These are phyloP conservation scores for Russula ochroleuca DNA, from an alignment of 768 basidiomycete genomes.

Conservation along the genomic window DNA sequence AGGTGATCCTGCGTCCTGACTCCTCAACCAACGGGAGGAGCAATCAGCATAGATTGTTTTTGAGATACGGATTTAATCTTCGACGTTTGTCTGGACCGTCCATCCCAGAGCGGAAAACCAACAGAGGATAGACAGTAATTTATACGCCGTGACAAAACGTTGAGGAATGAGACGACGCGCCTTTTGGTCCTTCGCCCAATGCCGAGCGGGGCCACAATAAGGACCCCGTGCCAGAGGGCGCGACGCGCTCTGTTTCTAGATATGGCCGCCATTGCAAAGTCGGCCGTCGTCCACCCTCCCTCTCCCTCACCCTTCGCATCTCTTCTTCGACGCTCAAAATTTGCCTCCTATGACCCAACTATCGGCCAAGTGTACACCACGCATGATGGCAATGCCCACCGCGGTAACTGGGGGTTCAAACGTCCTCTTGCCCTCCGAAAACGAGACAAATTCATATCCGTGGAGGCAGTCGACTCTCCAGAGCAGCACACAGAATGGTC, in stretches of 20 bases:
- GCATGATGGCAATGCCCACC: slow-evolving; percentile 60
- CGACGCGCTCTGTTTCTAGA: background rate
- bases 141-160: slow-evolving; percentile 55
- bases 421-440: slow-evolving; percentile 68
- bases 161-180: slow-evolving; percentile 20
- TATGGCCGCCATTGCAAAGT: slow-evolving; percentile 22
- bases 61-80: slow-evolving; percentile 61
- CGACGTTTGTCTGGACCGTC: slow-evolving; percentile 91
- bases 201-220: slow-evolving; percentile 15
- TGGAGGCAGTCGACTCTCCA: slow-evolving; percentile 63
- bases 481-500: slow-evolving; percentile 79
- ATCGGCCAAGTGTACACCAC: slow-evolving; percentile 78
- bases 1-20: slow-evolving; percentile 92
- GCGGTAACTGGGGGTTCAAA: slow-evolving; percentile 85
- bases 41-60: slow-evolving; percentile 94
- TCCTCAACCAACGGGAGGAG: slow-evolving; percentile 86
- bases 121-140: slow-evolving; percentile 72
- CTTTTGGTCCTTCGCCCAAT: background rate
- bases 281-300: slow-evolving; percentile 23
- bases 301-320: slow-evolving; percentile 68
- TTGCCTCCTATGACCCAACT: slow-evolving; percentile 69
- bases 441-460: slow-evolving; percentile 58
- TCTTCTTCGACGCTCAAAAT: slow-evolving; percentile 77
- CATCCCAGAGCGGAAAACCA: slow-evolving; percentile 45
- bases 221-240: background rate